Conservation (phyloP, 345 rosid species). For the Eutrema heterophyllum region DNA sequence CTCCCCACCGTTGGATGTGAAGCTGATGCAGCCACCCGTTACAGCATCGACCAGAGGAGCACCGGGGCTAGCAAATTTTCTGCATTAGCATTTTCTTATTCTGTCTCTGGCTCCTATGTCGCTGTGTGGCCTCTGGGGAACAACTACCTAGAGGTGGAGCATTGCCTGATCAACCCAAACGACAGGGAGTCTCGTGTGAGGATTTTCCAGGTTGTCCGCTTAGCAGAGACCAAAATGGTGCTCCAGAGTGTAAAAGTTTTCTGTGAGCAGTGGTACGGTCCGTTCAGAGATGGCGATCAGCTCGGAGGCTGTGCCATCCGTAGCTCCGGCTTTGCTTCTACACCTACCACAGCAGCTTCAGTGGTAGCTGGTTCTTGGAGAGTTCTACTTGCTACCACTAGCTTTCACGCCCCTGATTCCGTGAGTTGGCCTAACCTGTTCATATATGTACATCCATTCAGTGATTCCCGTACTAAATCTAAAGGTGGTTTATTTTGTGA, state of each 20-base stretch:
- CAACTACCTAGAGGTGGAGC: slow-evolving; percentile 57
- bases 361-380: slow-evolving; percentile 56
- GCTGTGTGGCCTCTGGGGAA: slow-evolving; percentile 62
- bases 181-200: slow-evolving; percentile 84
- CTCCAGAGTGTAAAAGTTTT: slow-evolving; percentile 55
- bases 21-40: slow-evolving; percentile 90
- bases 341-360: slow-evolving; percentile 51
- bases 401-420: slow-evolving; percentile 31
- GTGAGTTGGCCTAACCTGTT: background rate
- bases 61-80: slow-evolving; percentile 23
- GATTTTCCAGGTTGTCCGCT: slow-evolving; percentile 48
- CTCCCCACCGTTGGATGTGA: slow-evolving; percentile 99
- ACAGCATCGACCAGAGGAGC: slow-evolving; percentile 49
- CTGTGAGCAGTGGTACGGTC: slow-evolving; percentile 84
- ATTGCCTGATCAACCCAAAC: slow-evolving; percentile 73
- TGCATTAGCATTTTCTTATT: slow-evolving; percentile 51
- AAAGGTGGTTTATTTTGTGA: background rate
- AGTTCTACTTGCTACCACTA: slow-evolving; percentile 45
- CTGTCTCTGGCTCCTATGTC: slow-evolving; percentile 65
- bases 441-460: background rate
- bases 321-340: slow-evolving; percentile 80
- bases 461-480: background rate
- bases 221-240: slow-evolving; percentile 32
- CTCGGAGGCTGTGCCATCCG: slow-evolving; percentile 83
- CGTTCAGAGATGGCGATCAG: slow-evolving; percentile 82